Conservation (phyloP, 768 basidiomycete genomes). For the Serendipita vermifera region DNA sequence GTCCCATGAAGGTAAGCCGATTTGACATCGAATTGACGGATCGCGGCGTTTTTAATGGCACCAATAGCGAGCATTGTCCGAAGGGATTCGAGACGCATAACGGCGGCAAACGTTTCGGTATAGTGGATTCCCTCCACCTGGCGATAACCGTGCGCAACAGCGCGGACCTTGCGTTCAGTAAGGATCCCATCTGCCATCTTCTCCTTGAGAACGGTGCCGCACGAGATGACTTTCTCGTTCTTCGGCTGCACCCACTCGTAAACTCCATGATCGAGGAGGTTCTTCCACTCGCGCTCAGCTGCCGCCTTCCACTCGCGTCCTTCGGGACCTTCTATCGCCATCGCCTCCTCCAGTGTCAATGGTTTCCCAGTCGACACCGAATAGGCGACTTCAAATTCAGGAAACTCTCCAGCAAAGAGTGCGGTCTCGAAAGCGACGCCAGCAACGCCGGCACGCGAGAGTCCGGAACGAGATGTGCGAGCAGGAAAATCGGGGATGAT, state of each 20-base stretch:
- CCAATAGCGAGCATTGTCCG: constrained; percentile 1
- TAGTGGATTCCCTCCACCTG: constrained; percentile 3
- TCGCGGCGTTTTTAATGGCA: not conserved
- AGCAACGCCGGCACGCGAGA: not conserved
- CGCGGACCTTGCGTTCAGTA: constrained; percentile 10
- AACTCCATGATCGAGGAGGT: not conserved
- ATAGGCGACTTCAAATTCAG: not conserved
- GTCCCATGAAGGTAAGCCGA: constrained; percentile 5
- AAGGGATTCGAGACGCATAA: constrained; percentile 5
- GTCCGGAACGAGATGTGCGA: not conserved
- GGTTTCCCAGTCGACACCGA: not conserved
- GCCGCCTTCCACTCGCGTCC: not conserved
- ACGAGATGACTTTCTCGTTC: not conserved
- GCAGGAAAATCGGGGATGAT: not conserved
- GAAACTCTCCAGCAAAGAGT: not conserved
- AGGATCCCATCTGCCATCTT: constrained; percentile 13
- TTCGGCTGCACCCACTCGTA: not conserved
- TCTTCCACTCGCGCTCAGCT: not conserved
- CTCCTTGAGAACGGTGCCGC: not conserved
- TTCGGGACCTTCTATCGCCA: no score
- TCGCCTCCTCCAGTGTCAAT: no score
- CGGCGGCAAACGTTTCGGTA: constrained; percentile 7
- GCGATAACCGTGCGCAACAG: constrained; percentile 7
- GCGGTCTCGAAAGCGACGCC: not conserved
- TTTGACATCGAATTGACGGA: constrained; percentile 10